Evolutionary conservation across 805 yeast species (phyloP).

Genomic region (Metschnikowia lochheadii): DNA sequence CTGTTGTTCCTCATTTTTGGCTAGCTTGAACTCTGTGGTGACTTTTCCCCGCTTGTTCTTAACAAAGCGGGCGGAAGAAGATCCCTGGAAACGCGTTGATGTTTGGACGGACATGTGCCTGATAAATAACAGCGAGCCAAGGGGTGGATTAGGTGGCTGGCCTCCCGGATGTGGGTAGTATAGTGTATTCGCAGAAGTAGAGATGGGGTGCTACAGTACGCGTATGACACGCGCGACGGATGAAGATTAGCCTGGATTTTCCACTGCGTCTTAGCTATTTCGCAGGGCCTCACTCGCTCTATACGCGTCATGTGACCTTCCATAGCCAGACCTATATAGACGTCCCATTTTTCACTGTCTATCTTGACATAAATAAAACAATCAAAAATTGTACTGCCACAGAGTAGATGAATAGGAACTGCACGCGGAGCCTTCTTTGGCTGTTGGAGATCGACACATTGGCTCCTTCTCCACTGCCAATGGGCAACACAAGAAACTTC

Average conservation of each 20-base stretch:
- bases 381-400: slow-evolving; percentile 73
- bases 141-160: background rate
- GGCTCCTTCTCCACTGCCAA: slow-evolving; percentile 35
- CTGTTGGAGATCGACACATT: slow-evolving; percentile 59
- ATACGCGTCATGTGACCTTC: background rate
- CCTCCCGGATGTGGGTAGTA: background rate
- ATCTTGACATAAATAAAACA: slow-evolving; percentile 60
- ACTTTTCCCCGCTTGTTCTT: slow-evolving; percentile 30
- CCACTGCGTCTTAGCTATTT: background rate
- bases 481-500: slow-evolving; percentile 62
- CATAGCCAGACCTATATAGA: background rate
- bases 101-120: slow-evolving; percentile 6
- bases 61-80: slow-evolving; percentile 50
- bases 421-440: slow-evolving; percentile 76
- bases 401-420: slow-evolving; percentile 80
- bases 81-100: slow-evolving; percentile 32
- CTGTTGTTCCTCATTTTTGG: slow-evolving; percentile 21
- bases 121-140: background rate
- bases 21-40: slow-evolving; percentile 12
- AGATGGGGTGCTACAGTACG: slow-evolving; percentile 4
- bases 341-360: background rate
- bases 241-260: background rate
- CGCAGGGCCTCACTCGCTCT: background rate
- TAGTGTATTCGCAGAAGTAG: slow-evolving; percentile 1
- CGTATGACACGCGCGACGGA: slow-evolving; percentile 2